A percentile compares a stretch with the other conserved stretches of the same genome.
phyloP scores from a whole-genome alignment of 1,284 basidiomycete species.

The Inonotus hispidus region DNA sequence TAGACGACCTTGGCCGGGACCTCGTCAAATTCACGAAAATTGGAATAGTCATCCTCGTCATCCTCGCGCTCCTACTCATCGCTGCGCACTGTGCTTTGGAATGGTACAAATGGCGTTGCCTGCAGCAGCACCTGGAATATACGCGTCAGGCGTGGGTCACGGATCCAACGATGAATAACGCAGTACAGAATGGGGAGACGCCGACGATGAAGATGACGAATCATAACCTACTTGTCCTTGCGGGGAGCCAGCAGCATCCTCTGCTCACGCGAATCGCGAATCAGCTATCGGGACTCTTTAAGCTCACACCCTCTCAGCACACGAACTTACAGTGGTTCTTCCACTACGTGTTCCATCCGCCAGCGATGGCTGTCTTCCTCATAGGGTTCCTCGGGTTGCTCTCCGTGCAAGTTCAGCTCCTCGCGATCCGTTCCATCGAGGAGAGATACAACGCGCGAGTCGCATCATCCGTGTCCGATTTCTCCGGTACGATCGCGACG shows the following conservation, averaged over 20 bases:
- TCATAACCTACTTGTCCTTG: slow-evolving; percentile 72
- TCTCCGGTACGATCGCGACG: slow-evolving; percentile 66
- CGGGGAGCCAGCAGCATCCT: slow-evolving; percentile 62
- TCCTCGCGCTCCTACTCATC: slow-evolving; percentile 57
- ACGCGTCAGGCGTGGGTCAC: slow-evolving; percentile 71
- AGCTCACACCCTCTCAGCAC: slow-evolving; percentile 54
- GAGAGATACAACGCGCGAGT: slow-evolving; percentile 57
- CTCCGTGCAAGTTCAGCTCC: slow-evolving; percentile 81
- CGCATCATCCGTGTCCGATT: slow-evolving; percentile 53
- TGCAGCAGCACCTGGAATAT: slow-evolving; percentile 56
- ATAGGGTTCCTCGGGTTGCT: slow-evolving; percentile 89
- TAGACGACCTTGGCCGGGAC: slow-evolving; percentile 78
- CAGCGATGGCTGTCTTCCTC: slow-evolving; percentile 83
- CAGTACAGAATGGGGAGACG: slow-evolving; percentile 28
- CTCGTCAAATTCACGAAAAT: slow-evolving; percentile 74
- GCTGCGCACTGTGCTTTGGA: slow-evolving; percentile 62
- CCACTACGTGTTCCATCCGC: slow-evolving; percentile 86
- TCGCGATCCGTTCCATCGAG: slow-evolving; percentile 68
- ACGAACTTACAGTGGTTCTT: slow-evolving; percentile 75
- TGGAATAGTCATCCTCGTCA: slow-evolving; percentile 64
- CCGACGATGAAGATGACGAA: slow-evolving; percentile 59
- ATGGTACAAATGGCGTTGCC: slow-evolving; percentile 76
- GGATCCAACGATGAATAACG: slow-evolving; percentile 56
- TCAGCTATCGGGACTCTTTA: slow-evolving; percentile 42
- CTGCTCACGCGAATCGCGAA: slow-evolving; percentile 62